A percentile compares a stretch with the other conserved stretches of the same genome.
These are phyloP conservation scores for Phytophthora idaei DNA, from an alignment of 352 stramenopile species.

Conservation along the genomic window DNA sequence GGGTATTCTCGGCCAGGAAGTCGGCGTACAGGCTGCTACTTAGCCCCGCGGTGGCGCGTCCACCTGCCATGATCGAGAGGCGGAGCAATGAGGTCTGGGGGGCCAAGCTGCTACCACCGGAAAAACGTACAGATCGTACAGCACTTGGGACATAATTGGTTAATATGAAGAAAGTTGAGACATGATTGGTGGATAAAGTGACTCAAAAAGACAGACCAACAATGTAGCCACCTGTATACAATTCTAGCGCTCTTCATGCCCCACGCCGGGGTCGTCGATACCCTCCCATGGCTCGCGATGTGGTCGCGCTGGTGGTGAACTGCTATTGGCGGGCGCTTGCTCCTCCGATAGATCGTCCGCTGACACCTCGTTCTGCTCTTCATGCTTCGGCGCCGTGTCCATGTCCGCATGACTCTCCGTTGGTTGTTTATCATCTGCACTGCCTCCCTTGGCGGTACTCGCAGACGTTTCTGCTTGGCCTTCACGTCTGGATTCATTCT, in stretches of 20 bases:
- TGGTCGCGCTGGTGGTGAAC: neutral
- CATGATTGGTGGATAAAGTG: slow-evolving; percentile 1
- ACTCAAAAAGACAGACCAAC: neutral
- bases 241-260: neutral
- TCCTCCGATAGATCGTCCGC: neutral
- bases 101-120: slow-evolving; percentile 9
- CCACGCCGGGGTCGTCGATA: slow-evolving; percentile 6
- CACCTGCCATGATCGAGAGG: slow-evolving; percentile 23
- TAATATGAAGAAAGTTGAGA: neutral
- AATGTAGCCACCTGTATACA: neutral
- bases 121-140: slow-evolving; percentile 4
- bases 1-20: slow-evolving; percentile 62
- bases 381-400: neutral
- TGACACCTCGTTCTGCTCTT: slow-evolving; percentile 8
- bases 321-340: neutral
- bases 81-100: neutral
- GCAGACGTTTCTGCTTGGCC: neutral
- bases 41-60: slow-evolving; percentile 49
- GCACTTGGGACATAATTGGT: neutral
- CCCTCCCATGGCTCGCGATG: slow-evolving; percentile 14
- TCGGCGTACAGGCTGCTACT: slow-evolving; percentile 72
- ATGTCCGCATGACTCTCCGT: too few species aligned
- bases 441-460: neutral
- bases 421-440: neutral
- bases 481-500: neutral